These are phyloP conservation scores for Uronychia setigera DNA, from an alignment of 73 alveolate species.

Conservation along the genomic window DNA sequence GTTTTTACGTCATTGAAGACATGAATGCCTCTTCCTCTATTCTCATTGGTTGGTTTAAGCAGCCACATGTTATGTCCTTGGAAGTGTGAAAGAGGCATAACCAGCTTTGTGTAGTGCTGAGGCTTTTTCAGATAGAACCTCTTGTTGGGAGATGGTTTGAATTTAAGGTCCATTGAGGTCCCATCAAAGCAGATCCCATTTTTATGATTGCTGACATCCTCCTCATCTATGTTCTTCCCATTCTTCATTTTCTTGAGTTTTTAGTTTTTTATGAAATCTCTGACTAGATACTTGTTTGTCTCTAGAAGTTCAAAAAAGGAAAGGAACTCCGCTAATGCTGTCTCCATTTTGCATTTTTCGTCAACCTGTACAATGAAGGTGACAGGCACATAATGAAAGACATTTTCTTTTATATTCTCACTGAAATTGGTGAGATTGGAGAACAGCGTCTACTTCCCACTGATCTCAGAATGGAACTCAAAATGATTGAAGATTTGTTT, in stretches of 20 bases:
- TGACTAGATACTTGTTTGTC: slow-evolving; percentile 23
- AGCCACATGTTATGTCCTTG: slow-evolving; percentile 91
- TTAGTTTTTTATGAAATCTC: slow-evolving; percentile 3
- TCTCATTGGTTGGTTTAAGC: slow-evolving; percentile 89
- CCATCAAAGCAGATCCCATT: neutral
- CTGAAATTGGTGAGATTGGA: slow-evolving; percentile 75
- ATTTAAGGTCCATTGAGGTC: neutral
- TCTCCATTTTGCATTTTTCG: slow-evolving; percentile 14
- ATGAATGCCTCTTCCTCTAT: slow-evolving; percentile 96
- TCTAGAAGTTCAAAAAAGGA: slow-evolving; percentile 39
- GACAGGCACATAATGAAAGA: slow-evolving; percentile 83
- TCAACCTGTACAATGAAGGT: slow-evolving; percentile 60
- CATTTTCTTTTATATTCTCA: slow-evolving; percentile 75
- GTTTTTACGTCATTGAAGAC: slow-evolving; percentile 62
- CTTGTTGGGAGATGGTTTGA: neutral
- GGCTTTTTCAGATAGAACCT: slow-evolving; percentile 7
- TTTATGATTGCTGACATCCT: too few relatives aligned
- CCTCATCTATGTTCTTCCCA: neutral
- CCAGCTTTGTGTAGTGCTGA: slow-evolving; percentile 5
- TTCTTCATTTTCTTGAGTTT: neutral
- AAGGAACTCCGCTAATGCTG: slow-evolving; percentile 18
- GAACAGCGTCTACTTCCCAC: slow-evolving; percentile 90
- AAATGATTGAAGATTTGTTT: slow-evolving; percentile 94
- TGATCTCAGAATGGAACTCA: slow-evolving; percentile 90
- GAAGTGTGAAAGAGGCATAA: slow-evolving; percentile 71